phyloP scores from a whole-genome alignment of 768 basidiomycete genomes.

The Boletellus ananiceps region DNA sequence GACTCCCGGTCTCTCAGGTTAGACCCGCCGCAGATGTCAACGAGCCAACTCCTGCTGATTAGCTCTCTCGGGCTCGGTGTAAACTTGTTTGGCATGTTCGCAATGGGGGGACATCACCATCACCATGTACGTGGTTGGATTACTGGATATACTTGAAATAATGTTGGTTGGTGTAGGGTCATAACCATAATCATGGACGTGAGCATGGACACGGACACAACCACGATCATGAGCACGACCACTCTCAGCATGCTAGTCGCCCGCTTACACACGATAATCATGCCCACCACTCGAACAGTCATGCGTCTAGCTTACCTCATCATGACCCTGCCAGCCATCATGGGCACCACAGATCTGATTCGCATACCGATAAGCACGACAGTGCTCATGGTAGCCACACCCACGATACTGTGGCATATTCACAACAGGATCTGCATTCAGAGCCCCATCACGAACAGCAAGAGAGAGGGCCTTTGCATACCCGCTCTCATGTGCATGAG shows the following conservation, averaged over 20 bases:
- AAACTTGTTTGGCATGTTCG: slow-evolving; percentile 98
- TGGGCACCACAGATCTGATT: slow-evolving; percentile 15
- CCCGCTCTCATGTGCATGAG: slow-evolving; percentile 26
- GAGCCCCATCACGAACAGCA: slow-evolving; percentile 25
- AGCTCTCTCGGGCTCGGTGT: slow-evolving; percentile 87
- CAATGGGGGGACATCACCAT: slow-evolving; percentile 90
- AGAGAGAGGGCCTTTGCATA: slow-evolving; percentile 21
- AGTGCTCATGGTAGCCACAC: slow-evolving; percentile 14
- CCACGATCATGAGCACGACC: slow-evolving; percentile 23
- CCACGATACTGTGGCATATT: slow-evolving; percentile 10
- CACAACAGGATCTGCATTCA: slow-evolving; percentile 24
- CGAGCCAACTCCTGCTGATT: slow-evolving; percentile 84
- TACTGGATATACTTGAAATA: neutral
- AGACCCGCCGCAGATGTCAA: slow-evolving; percentile 98
- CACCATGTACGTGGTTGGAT: slow-evolving; percentile 50
- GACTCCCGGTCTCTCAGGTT: slow-evolving; percentile 41
- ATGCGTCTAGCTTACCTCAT: slow-evolving; percentile 13
- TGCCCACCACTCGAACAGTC: slow-evolving; percentile 18
- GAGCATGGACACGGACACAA: slow-evolving; percentile 11
- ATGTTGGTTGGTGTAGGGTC: slow-evolving; percentile 13
- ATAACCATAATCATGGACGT: slow-evolving; percentile 13
- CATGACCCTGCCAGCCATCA: slow-evolving; percentile 19
- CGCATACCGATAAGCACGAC: slow-evolving; percentile 6
- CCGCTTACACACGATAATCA: slow-evolving; percentile 32
- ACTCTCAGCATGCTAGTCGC: slow-evolving; percentile 33